phyloP scores from a whole-genome alignment of 2,329 filamentous ascomycete genomes.

The Alternaria longipes region DNA sequence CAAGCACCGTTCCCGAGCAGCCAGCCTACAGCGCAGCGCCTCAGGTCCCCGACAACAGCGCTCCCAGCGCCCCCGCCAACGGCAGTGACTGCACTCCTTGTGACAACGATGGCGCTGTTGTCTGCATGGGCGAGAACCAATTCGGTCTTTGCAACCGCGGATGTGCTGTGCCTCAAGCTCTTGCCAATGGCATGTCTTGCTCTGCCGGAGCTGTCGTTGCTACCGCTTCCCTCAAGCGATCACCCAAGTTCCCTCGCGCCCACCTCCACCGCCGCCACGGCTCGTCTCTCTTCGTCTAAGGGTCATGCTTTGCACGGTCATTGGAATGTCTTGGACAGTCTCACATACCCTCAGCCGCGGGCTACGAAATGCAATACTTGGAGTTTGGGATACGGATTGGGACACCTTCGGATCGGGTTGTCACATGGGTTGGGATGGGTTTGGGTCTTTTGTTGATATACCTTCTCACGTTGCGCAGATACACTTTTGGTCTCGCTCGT shows the following conservation, averaged over 20 bases:
- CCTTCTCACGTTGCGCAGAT: constrained; percentile 12
- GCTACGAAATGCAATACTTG: constrained; percentile 31
- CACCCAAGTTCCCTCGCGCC: constrained; percentile 33
- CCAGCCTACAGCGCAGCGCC: constrained; percentile 9
- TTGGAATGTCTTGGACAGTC: constrained; percentile 4
- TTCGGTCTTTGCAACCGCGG: constrained; percentile 58
- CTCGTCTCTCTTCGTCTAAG: constrained; percentile 33
- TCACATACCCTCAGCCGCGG: constrained; percentile 16
- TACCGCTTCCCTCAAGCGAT: constrained; percentile 23
- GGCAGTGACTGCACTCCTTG: constrained; percentile 46
- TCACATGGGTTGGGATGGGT: constrained; percentile 18
- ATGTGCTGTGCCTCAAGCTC: constrained; percentile 52
- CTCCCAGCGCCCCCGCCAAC: constrained; percentile 18
- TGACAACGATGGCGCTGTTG: constrained; percentile 52
- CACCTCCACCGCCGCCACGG: constrained; percentile 44
- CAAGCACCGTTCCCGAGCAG: constrained; percentile 14
- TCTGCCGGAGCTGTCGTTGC: constrained; percentile 41
- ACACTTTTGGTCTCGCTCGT: constrained; percentile 22
- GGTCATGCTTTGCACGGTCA: constrained; percentile 6
- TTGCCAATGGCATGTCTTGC: constrained; percentile 56
- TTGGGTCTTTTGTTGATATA: constrained; percentile 31
- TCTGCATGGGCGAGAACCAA: constrained; percentile 55
- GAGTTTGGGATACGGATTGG: constrained; percentile 31
- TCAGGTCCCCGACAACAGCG: constrained; percentile 18
- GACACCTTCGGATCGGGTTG: constrained; percentile 15